Conservation (phyloP, 129 eudicot genomes). For the Tagetes patula region DNA sequence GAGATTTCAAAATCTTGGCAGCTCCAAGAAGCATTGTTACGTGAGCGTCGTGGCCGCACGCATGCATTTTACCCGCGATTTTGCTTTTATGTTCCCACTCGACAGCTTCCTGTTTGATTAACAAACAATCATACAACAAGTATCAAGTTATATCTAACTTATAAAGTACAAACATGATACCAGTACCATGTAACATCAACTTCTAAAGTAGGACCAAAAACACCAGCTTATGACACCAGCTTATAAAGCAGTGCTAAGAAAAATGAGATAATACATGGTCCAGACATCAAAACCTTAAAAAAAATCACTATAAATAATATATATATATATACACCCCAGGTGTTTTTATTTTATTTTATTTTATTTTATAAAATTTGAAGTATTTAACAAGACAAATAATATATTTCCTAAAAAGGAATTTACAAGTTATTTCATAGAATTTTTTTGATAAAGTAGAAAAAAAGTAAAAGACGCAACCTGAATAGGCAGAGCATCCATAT, state of each 20-base stretch:
- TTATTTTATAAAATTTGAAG: not conserved
- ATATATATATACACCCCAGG: not conserved
- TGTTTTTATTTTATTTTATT: not conserved
- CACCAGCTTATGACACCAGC: no score
- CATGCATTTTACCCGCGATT: constrained; percentile 48
- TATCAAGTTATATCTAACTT: no score
- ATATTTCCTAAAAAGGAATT: not conserved
- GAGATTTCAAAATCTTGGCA: constrained; percentile 39
- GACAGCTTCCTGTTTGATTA: constrained; percentile 33
- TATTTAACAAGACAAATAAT: not conserved
- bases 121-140: not conserved
- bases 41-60: constrained; percentile 52
- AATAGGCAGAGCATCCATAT: constrained; percentile 67
- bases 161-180: no score
- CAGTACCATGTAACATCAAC: no score
- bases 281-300: no score
- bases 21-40: constrained; percentile 52
- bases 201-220: no score
- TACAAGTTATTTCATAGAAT: not conserved
- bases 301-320: no score
- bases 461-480: constrained; percentile 39
- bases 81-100: constrained; percentile 52
- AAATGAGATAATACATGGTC: no score
- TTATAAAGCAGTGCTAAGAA: no score
- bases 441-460: not conserved